Base-by-base conservation (phyloP, 2,329 filamentous ascomycete species). In the Fusarium camptoceras region DNA sequence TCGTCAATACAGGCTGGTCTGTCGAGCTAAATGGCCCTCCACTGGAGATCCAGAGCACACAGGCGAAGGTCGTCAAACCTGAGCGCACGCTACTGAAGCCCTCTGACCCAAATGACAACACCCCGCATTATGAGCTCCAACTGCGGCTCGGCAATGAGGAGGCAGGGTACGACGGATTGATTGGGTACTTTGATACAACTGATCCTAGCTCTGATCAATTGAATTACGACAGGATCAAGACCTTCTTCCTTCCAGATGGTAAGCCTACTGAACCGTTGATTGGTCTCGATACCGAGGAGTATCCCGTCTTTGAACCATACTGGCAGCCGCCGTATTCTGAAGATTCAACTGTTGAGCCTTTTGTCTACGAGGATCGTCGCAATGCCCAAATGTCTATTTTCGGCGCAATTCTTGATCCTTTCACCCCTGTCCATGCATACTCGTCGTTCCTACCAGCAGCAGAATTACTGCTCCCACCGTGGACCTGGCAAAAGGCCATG, bases 1-100 rank as follows among this genome's bases (percentile, higher is more conserved):
- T 84, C 0, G 78, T 79, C 16, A 81, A 84, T 37, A 76, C 74
- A 18, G 82, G 80, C 5, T 81, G 72, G 72, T 79, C 76, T 0
- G 59, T 84, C 0, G 82, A 84, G 70, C 71, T 84, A 7, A 31
- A 14, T 31, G 30, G 30, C 0, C 30, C 30, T 0, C 30, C 30
- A 1, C 30, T 31, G 3, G 30, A 31, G 14, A 31, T 31, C 3
- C 30, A 31, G 15, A 31, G 30, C 30, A 31, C 30, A 4, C 55
- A 66, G 2, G 11, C 6, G 12, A 56, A 56, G 11, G 43, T 55
- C 1, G 27, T 10, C 0, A 4, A 59, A 4, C 31, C 50, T 5
- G 49, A 55, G 41, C 57, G 57, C 8, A 25, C 49, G 5, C 2
- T 59, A 0, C 1, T 59, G 7, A 55, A 55, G 30, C 8, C 30